These are phyloP conservation scores for Thuidium tamariscinum DNA, from an alignment of 225 moss, liverwort and hornwort genomes.

Conservation along the genomic window DNA sequence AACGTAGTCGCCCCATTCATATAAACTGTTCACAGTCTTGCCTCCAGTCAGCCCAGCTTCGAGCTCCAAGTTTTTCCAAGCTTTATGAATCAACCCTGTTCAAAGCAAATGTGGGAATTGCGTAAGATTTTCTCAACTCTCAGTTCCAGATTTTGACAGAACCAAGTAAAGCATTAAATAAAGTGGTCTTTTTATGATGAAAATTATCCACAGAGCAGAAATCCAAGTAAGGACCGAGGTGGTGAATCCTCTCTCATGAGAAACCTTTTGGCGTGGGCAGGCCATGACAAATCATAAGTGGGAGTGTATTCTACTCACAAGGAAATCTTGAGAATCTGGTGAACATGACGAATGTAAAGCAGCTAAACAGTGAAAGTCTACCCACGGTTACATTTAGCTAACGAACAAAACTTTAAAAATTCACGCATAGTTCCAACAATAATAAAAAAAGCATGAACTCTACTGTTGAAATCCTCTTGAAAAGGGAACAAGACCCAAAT, in stretches of 20 bases:
- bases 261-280: neutral
- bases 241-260: neutral
- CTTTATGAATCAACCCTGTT: slow-evolving; percentile 53
- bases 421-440: no score
- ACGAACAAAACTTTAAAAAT: neutral
- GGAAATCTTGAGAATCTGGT: neutral
- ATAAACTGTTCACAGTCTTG: neutral
- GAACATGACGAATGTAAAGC: neutral
- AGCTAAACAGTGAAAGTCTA: neutral
- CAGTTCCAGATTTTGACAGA: neutral
- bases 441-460: no score
- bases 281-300: neutral
- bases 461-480: no score
- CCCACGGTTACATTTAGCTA: neutral
- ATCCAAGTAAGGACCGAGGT: neutral
- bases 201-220: neutral
- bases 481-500: no score
- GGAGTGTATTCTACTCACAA: neutral
- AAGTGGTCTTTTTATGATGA: neutral
- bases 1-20: slow-evolving; percentile 30
- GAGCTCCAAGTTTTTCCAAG: slow-evolving; percentile 34
- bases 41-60: slow-evolving; percentile 20
- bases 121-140: neutral
- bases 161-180: neutral
- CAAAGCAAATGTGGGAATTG: neutral